Conservation (phyloP, 2,329 filamentous ascomycete genomes). For the Alternaria sp. region DNA sequence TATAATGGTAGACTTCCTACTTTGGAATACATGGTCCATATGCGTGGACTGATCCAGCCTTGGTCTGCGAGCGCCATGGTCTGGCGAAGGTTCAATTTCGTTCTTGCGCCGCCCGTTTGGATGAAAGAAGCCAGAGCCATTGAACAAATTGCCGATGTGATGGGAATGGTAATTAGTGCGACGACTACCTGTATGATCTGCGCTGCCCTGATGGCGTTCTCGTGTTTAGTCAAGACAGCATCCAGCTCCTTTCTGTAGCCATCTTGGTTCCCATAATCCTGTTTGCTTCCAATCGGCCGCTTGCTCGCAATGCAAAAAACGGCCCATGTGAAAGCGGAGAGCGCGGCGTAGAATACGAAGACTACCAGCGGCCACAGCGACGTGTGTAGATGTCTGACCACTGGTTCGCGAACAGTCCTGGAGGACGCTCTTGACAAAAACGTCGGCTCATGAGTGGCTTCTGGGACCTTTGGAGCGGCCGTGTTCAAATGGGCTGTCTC, state of each 20-base stretch:
- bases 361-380: background rate
- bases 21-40: background rate
- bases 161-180: background rate
- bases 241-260: background rate
- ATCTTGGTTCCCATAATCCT: background rate
- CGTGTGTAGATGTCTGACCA: background rate
- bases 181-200: background rate
- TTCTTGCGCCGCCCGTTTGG: background rate
- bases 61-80: constrained; percentile 4
- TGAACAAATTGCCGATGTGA: constrained; percentile 1
- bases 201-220: background rate
- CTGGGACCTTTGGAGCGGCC: background rate
- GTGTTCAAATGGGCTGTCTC: background rate
- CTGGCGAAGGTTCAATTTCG: constrained; percentile 2
- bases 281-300: constrained; percentile 2
- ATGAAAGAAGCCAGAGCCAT: background rate
- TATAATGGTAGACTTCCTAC: constrained; percentile 4
- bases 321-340: background rate
- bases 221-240: background rate
- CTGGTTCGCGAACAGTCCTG: constrained; percentile 1
- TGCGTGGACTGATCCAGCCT: constrained; percentile 3
- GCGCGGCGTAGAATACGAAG: background rate
- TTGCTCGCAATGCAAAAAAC: background rate
- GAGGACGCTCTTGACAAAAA: constrained; percentile 1
- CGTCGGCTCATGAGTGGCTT: background rate